These are phyloP conservation scores for Simplicillium sp. DNA, from an alignment of 2,329 filamentous ascomycete species.

Conservation along the genomic window DNA sequence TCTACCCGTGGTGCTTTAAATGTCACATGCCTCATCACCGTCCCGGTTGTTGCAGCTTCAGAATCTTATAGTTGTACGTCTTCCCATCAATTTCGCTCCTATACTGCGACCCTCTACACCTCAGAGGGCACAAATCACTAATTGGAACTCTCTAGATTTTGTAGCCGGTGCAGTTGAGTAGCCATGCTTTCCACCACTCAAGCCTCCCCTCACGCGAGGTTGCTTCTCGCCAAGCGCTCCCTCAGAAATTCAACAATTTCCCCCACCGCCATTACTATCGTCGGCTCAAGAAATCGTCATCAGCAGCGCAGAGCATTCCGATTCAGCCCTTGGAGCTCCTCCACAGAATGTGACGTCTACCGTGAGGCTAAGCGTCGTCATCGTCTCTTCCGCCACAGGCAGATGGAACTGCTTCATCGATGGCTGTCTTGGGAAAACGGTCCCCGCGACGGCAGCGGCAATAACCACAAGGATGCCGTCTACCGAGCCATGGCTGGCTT, in stretches of 20 bases:
- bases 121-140: too few relatives aligned
- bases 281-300: too few relatives aligned
- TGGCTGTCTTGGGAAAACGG: slow-evolving; percentile 35
- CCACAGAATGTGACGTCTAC: slow-evolving; percentile 28
- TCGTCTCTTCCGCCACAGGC: slow-evolving; percentile 32
- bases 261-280: too few relatives aligned
- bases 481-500: slow-evolving; percentile 29
- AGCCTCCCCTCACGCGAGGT: slow-evolving; percentile 6
- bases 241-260: too few relatives aligned
- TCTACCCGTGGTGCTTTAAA: too few relatives aligned
- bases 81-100: too few relatives aligned
- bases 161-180: too few relatives aligned
- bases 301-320: slow-evolving; percentile 31
- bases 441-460: not conserved
- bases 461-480: slow-evolving; percentile 24
- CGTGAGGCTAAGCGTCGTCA: slow-evolving; percentile 34
- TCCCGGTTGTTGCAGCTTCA: too few relatives aligned
- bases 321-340: slow-evolving; percentile 36
- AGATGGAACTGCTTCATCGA: slow-evolving; percentile 33
- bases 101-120: too few relatives aligned
- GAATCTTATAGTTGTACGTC: too few relatives aligned
- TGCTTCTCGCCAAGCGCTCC: slow-evolving; percentile 1
- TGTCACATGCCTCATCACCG: too few relatives aligned
- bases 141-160: too few relatives aligned
- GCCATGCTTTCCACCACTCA: slow-evolving; percentile 3